Evolutionary conservation across 2,329 filamentous ascomycete species (phyloP), one percentile per base, ranked within the genome.

Genomic region (Endoconidiophora polonica): DNA sequence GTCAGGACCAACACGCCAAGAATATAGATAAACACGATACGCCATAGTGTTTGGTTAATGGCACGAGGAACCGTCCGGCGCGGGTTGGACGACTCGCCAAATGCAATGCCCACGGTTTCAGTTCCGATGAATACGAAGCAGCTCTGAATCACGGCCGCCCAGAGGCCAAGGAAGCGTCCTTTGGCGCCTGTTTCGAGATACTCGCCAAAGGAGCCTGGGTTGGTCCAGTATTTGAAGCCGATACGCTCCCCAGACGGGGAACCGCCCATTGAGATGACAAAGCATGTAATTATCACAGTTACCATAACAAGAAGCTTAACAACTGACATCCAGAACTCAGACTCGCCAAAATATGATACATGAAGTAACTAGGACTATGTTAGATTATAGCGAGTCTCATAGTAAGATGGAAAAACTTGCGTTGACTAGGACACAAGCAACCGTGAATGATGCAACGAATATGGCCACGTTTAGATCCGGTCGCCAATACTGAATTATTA

Each of bases 311-410:
- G 54, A 2, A 69, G 61, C 53, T 72, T 72, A 56, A 66, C 56
- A 3, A 63, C 59, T 0, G 65, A 65, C 48, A 72, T 65, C 63
- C 67, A 69, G 53, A 72, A 72, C 51, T 72, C 68, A 12, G 66
- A 63, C 55, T 72, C 69, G 44, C 68, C 67, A 43, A 68, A 69
- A 49, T 64, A 63, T 4, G 56, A 58, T 36, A 71, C 65, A 42
- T 64, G 63, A 5, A 65, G 56, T 23, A 65, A 39, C 44, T 46
- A 20, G 29, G 18, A 26, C n/a, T 12, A 10, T 38, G 29, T 38
- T 22, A 22, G 24, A 46, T 38, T 18, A 14, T 14, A 7, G 16
- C 3, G 9, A 20, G 6, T 20, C 3, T 6, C 9, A 22, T n/a
- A 38, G 33, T 20, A n/a, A n/a, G n/a, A 33, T 4, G n/a, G 44